phyloP scores from a whole-genome alignment of 768 basidiomycete species.

The Guyanaporus albipodus region DNA sequence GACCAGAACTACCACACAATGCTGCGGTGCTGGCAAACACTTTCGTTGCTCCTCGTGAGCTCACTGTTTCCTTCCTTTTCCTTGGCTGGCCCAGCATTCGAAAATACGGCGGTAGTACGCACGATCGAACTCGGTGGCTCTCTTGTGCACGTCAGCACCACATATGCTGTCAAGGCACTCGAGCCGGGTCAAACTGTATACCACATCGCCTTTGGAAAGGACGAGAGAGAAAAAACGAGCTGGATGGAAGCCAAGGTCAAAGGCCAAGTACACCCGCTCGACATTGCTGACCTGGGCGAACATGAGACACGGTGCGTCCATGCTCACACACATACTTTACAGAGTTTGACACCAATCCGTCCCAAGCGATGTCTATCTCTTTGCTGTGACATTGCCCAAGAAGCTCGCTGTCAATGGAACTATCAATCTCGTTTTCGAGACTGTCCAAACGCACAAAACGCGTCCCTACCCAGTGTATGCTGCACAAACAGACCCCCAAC shows the following conservation, averaged over 20 bases:
- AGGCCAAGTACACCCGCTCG: slow-evolving; percentile 54
- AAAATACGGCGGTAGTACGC: slow-evolving; percentile 87
- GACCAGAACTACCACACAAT: slow-evolving; percentile 33
- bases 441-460: slow-evolving; percentile 74
- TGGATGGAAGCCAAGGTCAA: slow-evolving; percentile 82
- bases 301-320: slow-evolving; percentile 50
- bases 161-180: slow-evolving; percentile 77
- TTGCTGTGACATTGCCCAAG: slow-evolving; percentile 63
- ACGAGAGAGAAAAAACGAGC: slow-evolving; percentile 64
- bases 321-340: slow-evolving; percentile 2
- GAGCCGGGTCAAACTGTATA: slow-evolving; percentile 59
- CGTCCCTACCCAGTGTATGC: slow-evolving; percentile 72
- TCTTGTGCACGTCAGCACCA: slow-evolving; percentile 83
- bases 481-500: slow-evolving; percentile 72
- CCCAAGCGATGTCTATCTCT: slow-evolving; percentile 42
- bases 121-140: slow-evolving; percentile 88
- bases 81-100: slow-evolving; percentile 55
- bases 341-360: slow-evolving; percentile 25
- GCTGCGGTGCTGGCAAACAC: slow-evolving; percentile 42
- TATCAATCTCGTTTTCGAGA: slow-evolving; percentile 73
- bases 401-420: slow-evolving; percentile 56
- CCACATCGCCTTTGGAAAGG: slow-evolving; percentile 59
- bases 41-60: slow-evolving; percentile 42
- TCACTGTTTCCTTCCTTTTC: slow-evolving; percentile 39
- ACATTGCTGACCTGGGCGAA: slow-evolving; percentile 45